Conservation (phyloP, 257 asterid species). For the Thymus quinquecostatus region DNA sequence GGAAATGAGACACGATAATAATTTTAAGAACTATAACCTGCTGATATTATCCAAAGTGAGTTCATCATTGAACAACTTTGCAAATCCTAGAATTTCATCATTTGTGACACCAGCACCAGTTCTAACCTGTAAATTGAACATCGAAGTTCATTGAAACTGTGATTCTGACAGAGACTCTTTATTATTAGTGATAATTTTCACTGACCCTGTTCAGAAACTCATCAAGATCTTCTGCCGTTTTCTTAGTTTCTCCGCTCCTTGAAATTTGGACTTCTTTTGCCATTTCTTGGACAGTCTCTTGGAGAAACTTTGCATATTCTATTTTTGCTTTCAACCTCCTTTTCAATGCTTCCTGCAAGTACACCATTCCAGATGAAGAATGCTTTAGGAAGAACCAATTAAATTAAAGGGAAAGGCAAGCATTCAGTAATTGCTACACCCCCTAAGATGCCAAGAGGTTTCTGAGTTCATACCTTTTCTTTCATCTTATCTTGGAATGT, state of each 20-base stretch:
- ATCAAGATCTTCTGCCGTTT: conserved; percentile 94
- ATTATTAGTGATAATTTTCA: conserved; percentile 19
- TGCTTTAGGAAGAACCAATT: conserved; percentile 24
- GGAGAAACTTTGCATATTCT: conserved; percentile 88
- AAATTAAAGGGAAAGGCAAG: conserved; percentile 7
- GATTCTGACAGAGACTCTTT: conserved; percentile 23
- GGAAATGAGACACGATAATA: conserved; percentile 21
- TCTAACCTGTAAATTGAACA: conserved; percentile 65
- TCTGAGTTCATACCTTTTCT: conserved; percentile 66
- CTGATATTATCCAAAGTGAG: conserved; percentile 91
- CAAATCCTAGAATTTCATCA: conserved; percentile 87
- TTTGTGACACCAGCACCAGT: conserved; percentile 81
- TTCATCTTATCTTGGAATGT: conserved; percentile 97
- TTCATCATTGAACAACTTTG: conserved; percentile 93
- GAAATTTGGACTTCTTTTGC: conserved; percentile 89
- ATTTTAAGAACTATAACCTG: conserved; percentile 54
- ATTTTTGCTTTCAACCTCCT: conserved; percentile 79
- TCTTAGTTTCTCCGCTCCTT: conserved; percentile 74
- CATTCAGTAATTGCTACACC: conserved; percentile 9
- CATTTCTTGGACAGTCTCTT: conserved; percentile 88
- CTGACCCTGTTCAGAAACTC: conserved; percentile 72
- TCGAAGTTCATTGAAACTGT: conserved; percentile 16
- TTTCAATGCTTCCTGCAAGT: conserved; percentile 70
- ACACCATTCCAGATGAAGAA: conserved; percentile 21
- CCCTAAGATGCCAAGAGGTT: conserved; percentile 27